A percentile compares a stretch with the other conserved stretches of the same genome.
Conservation (phyloP, 202 grass and related monocot species). For the Carex sylvatica region DNA sequence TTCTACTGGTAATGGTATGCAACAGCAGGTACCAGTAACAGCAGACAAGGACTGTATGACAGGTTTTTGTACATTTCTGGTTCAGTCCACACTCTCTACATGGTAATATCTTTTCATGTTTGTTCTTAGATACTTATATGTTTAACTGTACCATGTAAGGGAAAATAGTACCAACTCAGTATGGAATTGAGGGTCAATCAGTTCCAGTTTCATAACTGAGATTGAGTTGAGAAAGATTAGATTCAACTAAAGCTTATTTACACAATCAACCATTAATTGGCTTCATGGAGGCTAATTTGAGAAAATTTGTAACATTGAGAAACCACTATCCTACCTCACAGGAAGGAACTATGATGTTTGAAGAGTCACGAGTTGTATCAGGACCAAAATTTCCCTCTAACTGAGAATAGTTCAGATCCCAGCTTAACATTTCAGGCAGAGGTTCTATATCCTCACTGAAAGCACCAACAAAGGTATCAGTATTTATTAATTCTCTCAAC, state of each 20-base stretch:
- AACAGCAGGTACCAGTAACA: neutral
- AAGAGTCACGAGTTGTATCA: constrained; percentile 22
- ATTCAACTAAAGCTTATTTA: neutral
- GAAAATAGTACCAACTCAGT: neutral
- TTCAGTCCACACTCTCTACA: neutral
- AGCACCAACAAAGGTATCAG: constrained; percentile 26
- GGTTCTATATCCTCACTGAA: constrained; percentile 28
- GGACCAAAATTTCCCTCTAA: constrained; percentile 30
- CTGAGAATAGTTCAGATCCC: constrained; percentile 37
- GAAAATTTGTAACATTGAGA: neutral
- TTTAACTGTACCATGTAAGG: neutral
- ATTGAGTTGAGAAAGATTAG: neutral
- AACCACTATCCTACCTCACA: constrained; percentile 40
- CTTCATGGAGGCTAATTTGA: neutral
- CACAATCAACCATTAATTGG: neutral
- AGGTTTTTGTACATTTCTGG: neutral
- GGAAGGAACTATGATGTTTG: constrained; percentile 30
- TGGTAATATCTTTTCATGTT: neutral
- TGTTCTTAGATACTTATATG: neutral
- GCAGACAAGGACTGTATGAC: neutral
- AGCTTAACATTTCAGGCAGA: constrained; percentile 24
- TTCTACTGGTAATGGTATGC: neutral
- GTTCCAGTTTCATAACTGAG: neutral
- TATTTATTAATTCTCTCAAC: constrained; percentile 50
- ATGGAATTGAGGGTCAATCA: neutral